Evolutionary conservation across 257 asterid species (phyloP), one percentile per base, ranked within the genome.

Genomic region (Jaltomata sinuosa): DNA sequence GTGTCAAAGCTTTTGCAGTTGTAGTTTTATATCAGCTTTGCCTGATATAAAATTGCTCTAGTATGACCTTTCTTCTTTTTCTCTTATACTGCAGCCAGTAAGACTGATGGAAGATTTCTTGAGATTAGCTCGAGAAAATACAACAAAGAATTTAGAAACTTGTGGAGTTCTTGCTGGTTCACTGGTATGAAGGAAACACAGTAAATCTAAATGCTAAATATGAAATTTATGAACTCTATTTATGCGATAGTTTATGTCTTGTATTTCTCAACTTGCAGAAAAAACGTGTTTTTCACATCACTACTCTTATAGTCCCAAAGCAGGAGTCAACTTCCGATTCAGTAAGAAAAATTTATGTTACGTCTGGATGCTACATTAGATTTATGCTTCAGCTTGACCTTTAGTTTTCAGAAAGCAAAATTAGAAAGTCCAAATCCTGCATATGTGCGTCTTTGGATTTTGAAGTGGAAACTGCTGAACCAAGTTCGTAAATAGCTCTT

Each of bases 151-250:
- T 86, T 82, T 96, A 84, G 99, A 96, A 87, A 96, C 99, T 15
- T 96, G 99, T 85, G 99, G 94, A 42, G 95, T 94, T 87, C 99
- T 96, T 90, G 98, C 98, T 80, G 99, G 99, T 84, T 91, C 97
- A 80, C 95, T 96, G 90, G 99, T 96, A 92, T 89, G 89, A 55
- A 86, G 42, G 21, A 54, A 72, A 79, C 72, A 54, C 34, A 83
- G 64, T 68, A 57, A 78, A 84, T 81, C 79, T 45, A 62, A 55
- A 14, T 27, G 57, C 59, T 74, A 14, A 27, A 29, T 47, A 18
- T 25, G 40, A 76, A 25, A 49, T 47, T 40, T 47, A 47, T 25
- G 57, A 74, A 16, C 61, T 76, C 42, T 76, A 76, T 25, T 25
- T 49, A 47, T 61, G 57, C 34, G 40, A 64, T 82, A 55, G 67